phyloP scores from a whole-genome alignment of 2,329 filamentous ascomycete species.

The Cladophialophora carrionii region DNA sequence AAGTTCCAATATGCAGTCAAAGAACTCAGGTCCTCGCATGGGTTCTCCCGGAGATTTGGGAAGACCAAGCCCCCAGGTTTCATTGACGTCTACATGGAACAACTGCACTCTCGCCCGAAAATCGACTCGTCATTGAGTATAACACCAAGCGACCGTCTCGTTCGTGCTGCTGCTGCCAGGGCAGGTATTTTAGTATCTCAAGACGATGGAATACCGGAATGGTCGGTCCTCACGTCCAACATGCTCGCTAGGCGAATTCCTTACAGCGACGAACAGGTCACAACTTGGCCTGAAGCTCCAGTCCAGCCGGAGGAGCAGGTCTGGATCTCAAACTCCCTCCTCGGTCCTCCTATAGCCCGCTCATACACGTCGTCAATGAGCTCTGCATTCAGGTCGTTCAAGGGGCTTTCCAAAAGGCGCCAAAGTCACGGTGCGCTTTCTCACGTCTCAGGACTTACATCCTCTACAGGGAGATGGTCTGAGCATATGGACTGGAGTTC shows the following conservation, averaged over 20 bases:
- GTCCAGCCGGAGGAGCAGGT: neutral
- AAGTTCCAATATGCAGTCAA: neutral
- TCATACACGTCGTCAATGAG: constrained; percentile 9
- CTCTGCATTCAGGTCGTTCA: constrained; percentile 13
- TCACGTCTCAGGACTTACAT: neutral
- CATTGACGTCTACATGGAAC: neutral
- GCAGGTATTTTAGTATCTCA: neutral
- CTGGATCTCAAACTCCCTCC: neutral
- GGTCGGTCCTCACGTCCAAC: neutral
- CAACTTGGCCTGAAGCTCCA: neutral
- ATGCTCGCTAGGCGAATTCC: too few species aligned
- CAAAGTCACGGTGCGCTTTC: neutral
- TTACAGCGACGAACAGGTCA: neutral
- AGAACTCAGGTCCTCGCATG: neutral
- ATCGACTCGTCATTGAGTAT: neutral
- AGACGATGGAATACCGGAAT: neutral
- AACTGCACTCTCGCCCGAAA: neutral
- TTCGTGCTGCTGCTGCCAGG: neutral
- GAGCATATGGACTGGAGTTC: constrained; percentile 6
- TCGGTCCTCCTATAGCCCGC: constrained; percentile 2
- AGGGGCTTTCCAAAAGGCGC: neutral
- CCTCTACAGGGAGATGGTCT: neutral
- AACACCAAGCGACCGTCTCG: too few species aligned
- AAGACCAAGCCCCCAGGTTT: neutral
- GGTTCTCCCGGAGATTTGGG: too few species aligned